Evolutionary conservation across 2,329 filamentous ascomycete species (phyloP).

Genomic region (Teratosphaeria viscida): DNA sequence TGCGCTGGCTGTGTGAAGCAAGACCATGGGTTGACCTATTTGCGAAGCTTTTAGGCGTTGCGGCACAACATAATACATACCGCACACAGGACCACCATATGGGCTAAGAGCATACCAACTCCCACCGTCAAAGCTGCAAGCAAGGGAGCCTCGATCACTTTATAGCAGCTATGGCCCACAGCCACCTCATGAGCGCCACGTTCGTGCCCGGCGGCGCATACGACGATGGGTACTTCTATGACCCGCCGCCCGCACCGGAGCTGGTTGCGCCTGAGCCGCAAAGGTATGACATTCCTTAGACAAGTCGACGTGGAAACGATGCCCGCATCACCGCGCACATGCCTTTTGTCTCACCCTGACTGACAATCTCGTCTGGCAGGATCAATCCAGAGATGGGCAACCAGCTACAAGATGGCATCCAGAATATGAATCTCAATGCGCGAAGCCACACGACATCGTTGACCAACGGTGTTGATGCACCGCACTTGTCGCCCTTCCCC

Average conservation of each 20-base stretch:
- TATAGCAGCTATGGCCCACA: neutral
- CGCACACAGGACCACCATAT: neutral
- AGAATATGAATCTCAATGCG: conserved; percentile 49
- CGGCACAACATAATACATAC: neutral
- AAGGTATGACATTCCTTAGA: conserved; percentile 40
- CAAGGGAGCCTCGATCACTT: neutral
- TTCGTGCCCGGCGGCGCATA: conserved; percentile 58
- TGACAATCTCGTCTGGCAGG: conserved; percentile 4
- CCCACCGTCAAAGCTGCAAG: neutral
- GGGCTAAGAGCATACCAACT: neutral
- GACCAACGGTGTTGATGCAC: conserved; percentile 39
- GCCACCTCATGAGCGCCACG: conserved; percentile 43
- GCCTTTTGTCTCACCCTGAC: neutral
- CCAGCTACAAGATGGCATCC: conserved; percentile 91
- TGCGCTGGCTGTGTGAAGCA: neutral
- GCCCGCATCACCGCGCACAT: neutral
- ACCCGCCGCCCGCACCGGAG: conserved; percentile 41
- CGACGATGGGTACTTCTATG: conserved; percentile 60
- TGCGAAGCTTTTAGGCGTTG: neutral
- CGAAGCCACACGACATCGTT: conserved; percentile 27
- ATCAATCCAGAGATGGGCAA: conserved; percentile 68
- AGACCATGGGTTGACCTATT: neutral
- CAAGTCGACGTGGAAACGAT: neutral
- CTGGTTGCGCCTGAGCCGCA: conserved; percentile 61
- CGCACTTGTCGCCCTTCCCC: conserved; percentile 86